Evolutionary conservation across 257 asterid genomes (phyloP).

Genomic region (Solanum gandarillasii): DNA sequence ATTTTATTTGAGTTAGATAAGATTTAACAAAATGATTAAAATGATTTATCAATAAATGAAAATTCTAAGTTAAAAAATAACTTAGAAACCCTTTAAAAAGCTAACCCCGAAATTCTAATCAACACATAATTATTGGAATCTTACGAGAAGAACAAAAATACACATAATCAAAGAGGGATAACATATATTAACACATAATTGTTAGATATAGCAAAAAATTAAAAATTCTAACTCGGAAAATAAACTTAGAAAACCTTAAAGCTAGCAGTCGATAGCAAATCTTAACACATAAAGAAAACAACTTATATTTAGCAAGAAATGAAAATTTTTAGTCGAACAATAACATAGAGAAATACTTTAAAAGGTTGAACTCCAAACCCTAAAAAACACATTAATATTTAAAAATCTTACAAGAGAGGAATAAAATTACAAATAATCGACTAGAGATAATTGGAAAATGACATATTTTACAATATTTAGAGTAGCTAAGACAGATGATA

Average conservation of each 20-base stretch:
- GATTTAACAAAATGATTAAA: no score
- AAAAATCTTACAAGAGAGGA: no score
- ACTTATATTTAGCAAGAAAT: neutral
- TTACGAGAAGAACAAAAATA: neutral
- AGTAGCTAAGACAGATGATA: neutral
- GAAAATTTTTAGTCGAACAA: neutral
- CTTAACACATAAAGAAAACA: no score
- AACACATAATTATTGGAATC: no score
- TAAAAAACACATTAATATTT: no score
- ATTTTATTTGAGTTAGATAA: neutral
- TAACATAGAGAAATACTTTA: no score
- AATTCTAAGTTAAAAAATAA: neutral
- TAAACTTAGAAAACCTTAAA: neutral
- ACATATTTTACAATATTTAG: neutral
- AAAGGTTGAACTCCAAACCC: neutral
- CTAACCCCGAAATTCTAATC: neutral
- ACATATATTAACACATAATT: neutral
- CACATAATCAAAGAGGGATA: neutral
- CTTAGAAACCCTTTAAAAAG: neutral
- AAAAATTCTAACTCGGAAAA: neutral
- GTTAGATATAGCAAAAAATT: neutral
- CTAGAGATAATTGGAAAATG: neutral
- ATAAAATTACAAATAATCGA: neutral
- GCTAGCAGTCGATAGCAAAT: neutral
- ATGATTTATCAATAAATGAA: neutral